Conservation (phyloP, 306 rosid species). For the Cucumis melo region DNA sequence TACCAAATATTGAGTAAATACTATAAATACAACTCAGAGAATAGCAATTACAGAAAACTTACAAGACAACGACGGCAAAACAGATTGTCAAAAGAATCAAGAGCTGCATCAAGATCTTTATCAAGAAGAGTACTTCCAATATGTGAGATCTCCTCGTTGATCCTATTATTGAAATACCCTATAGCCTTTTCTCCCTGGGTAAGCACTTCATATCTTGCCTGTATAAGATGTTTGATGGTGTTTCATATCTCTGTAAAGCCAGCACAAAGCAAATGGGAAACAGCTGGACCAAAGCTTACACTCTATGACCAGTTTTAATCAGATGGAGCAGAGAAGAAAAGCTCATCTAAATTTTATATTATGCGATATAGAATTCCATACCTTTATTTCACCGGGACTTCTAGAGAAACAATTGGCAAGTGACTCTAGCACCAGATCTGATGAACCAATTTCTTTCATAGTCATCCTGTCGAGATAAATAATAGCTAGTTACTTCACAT, state of each 20-base stretch:
- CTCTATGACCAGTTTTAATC: constrained; percentile 55
- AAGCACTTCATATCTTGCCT: constrained; percentile 81
- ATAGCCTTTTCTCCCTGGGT: constrained; percentile 35
- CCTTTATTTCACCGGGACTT: constrained; percentile 67
- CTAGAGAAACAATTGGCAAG: constrained; percentile 75
- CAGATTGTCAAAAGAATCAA: constrained; percentile 94
- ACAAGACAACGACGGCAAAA: constrained; percentile 98
- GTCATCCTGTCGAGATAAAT: constrained; percentile 55
- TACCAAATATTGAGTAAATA: constrained; percentile 1
- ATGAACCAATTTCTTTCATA: constrained; percentile 52
- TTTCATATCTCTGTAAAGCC: constrained; percentile 95
- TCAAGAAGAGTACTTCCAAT: constrained; percentile 51
- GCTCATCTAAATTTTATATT: not conserved
- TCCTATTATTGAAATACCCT: constrained; percentile 38
- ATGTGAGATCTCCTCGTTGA: constrained; percentile 40
- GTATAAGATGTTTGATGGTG: constrained; percentile 87
- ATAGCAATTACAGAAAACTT: constrained; percentile 14
- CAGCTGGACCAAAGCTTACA: constrained; percentile 71
- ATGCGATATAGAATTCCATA: constrained; percentile 10
- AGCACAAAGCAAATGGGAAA: constrained; percentile 89
- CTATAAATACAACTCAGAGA: not conserved
- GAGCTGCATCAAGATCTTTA: constrained; percentile 93
- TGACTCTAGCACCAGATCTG: constrained; percentile 59
- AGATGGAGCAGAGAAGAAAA: constrained; percentile 18
- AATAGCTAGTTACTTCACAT: constrained; percentile 7